A percentile compares a stretch with the other conserved stretches of the same genome.
Conservation (phyloP, 2,329 filamentous ascomycete species). For the Alternaria conjuncta region DNA sequence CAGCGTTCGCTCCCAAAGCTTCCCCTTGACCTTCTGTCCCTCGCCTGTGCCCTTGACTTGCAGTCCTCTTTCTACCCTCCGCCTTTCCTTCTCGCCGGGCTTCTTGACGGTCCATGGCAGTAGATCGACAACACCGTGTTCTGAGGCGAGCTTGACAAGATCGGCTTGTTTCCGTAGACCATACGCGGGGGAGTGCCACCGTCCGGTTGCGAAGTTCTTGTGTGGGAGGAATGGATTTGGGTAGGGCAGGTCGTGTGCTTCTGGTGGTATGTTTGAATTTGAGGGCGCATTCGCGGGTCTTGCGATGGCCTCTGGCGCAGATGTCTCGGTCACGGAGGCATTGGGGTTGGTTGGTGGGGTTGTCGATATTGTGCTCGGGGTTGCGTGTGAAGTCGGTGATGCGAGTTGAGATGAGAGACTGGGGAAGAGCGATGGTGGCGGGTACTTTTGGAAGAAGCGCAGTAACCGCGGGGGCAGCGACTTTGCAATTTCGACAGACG, state of each 20-base stretch:
- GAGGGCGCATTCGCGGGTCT: constrained; percentile 16
- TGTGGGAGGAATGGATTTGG: constrained; percentile 82
- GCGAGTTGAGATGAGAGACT: constrained; percentile 26
- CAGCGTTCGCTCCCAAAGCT: constrained; percentile 87
- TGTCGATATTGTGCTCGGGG: constrained; percentile 23
- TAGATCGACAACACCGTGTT: constrained; percentile 80
- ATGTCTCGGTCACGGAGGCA: constrained; percentile 45
- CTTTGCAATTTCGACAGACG: constrained; percentile 65
- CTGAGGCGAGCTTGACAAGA: constrained; percentile 81
- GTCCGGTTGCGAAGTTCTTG: constrained; percentile 78
- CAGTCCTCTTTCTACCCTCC: constrained; percentile 78
- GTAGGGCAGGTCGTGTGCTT: constrained; percentile 55
- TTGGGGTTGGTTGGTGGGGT: constrained; percentile 47
- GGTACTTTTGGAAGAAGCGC: constrained; percentile 89
- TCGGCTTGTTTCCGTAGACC: constrained; percentile 89
- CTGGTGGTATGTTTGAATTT: constrained; percentile 18
- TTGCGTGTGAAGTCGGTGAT: constrained; percentile 18
- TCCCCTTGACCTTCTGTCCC: constrained; percentile 93
- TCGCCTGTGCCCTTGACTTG: constrained; percentile 91
- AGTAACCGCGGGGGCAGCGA: constrained; percentile 78
- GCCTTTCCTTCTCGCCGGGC: constrained; percentile 71
- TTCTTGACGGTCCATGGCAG: constrained; percentile 79
- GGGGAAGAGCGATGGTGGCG: constrained; percentile 65
- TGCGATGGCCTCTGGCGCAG: constrained; percentile 31
- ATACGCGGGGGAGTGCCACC: constrained; percentile 83